These are phyloP conservation scores for Exophiala sideris DNA, from an alignment of 2,329 filamentous ascomycete genomes.

Conservation along the genomic window DNA sequence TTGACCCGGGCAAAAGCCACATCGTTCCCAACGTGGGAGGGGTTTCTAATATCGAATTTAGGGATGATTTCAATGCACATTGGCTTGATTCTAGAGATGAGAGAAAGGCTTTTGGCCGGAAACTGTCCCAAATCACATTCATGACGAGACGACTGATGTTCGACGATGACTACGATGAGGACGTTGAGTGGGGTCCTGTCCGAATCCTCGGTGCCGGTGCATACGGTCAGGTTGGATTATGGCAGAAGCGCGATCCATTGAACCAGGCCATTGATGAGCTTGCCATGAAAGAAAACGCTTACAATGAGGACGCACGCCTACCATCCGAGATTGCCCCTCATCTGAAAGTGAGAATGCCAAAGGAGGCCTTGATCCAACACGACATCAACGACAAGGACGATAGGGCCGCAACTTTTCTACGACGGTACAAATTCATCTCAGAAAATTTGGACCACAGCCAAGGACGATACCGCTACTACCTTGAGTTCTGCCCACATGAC, in stretches of 20 bases:
- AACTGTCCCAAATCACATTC: neutral
- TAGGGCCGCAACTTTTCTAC: slow-evolving; percentile 14
- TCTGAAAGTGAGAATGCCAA: slow-evolving; percentile 3
- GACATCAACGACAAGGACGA: slow-evolving; percentile 13
- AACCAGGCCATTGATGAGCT: slow-evolving; percentile 19
- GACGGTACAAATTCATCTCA: slow-evolving; percentile 17
- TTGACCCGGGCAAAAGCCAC: too few relatives aligned
- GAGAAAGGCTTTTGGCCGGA: slow-evolving; percentile 11
- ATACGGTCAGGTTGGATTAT: slow-evolving; percentile 20
- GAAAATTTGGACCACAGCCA: neutral
- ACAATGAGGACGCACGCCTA: neutral
- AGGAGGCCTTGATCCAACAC: slow-evolving; percentile 14
- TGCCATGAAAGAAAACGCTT: slow-evolving; percentile 13
- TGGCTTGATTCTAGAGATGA: slow-evolving; percentile 6
- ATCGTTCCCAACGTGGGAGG: too few relatives aligned
- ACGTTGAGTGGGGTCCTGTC: slow-evolving; percentile 20
- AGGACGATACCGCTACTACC: slow-evolving; percentile 18
- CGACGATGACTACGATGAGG: slow-evolving; percentile 4
- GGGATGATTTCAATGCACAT: neutral
- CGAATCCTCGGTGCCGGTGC: slow-evolving; percentile 17
- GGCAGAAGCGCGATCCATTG: slow-evolving; percentile 15
- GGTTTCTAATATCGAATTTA: neutral
- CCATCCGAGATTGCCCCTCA: neutral
- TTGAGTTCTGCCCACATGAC: slow-evolving; percentile 21
- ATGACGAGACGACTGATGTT: slow-evolving; percentile 6